A percentile compares a stretch with the other conserved stretches of the same genome.
These are phyloP conservation scores for Cryphonectria carpinicola DNA, from an alignment of 2,329 filamentous ascomycete genomes.

Conservation along the genomic window DNA sequence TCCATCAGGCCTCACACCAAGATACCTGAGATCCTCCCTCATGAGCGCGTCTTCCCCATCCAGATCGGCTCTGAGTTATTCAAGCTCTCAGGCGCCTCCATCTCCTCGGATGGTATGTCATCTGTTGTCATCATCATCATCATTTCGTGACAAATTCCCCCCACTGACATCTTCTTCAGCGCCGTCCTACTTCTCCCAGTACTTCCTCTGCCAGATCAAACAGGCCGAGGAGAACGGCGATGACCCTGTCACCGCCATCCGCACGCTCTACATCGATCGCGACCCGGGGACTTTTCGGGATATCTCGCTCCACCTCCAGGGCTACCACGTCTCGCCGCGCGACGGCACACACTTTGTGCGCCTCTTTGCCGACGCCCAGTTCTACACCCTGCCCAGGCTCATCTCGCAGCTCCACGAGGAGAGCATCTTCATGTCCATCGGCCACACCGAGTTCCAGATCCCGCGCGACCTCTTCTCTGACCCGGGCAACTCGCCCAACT, in stretches of 20 bases:
- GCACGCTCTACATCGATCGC: constrained; percentile 92
- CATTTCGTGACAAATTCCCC: constrained; percentile 10
- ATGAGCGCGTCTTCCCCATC: constrained; percentile 74
- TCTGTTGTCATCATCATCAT: too few relatives aligned
- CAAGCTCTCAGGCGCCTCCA: constrained; percentile 72
- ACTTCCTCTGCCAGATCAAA: constrained; percentile 83
- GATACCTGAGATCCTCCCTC: constrained; percentile 65
- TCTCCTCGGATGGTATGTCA: constrained; percentile 70
- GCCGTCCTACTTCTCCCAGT: constrained; percentile 94
- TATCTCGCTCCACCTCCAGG: constrained; percentile 88
- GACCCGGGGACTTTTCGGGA: constrained; percentile 88
- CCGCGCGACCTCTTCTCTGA: constrained; percentile 83
- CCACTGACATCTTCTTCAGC: constrained; percentile 54
- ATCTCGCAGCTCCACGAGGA: constrained; percentile 91
- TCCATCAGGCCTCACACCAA: constrained; percentile 43
- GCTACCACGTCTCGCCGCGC: constrained; percentile 82
- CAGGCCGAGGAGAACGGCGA: constrained; percentile 63
- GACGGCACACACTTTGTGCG: constrained; percentile 89
- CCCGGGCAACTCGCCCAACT: constrained; percentile 92
- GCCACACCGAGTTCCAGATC: constrained; percentile 84
- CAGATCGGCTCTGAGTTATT: constrained; percentile 75
- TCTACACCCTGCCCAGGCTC: constrained; percentile 86
- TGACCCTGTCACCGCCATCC: constrained; percentile 55
- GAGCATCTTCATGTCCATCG: constrained; percentile 90
- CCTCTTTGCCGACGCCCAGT: constrained; percentile 92